These are phyloP conservation scores for Solanum virginianum DNA, from an alignment of 257 asterid genomes.

Conservation along the genomic window DNA sequence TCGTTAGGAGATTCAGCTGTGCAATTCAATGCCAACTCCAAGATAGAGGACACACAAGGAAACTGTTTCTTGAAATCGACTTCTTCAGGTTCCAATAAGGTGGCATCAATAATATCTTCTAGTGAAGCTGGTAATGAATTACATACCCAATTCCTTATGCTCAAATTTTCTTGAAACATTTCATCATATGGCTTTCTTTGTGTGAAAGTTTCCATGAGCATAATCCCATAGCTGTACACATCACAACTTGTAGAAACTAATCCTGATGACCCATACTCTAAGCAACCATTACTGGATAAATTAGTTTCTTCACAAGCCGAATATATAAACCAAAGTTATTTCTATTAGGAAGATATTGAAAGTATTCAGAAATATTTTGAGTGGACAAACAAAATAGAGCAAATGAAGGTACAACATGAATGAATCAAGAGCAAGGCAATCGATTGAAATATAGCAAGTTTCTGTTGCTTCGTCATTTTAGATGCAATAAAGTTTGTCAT, in stretches of 20 bases:
- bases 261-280: neutral
- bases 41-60: neutral
- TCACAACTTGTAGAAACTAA: neutral
- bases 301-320: neutral
- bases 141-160: neutral
- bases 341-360: neutral
- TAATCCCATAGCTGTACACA: constrained; percentile 1
- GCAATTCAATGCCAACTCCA: neutral
- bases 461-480: too few species aligned
- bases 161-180: neutral
- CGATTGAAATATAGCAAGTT: too few species aligned
- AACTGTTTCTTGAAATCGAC: neutral
- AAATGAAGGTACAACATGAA: neutral
- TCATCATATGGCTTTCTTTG: neutral
- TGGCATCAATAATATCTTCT: neutral
- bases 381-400: neutral
- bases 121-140: neutral
- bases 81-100: neutral
- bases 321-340: neutral
- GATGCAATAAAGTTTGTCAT: too few species aligned
- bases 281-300: neutral
- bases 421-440: too few species aligned
- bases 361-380: neutral
- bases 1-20: neutral
- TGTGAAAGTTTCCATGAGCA: neutral